Conservation (phyloP, 2,329 filamentous ascomycete genomes). For the Colletotrichum sansevieriae region DNA sequence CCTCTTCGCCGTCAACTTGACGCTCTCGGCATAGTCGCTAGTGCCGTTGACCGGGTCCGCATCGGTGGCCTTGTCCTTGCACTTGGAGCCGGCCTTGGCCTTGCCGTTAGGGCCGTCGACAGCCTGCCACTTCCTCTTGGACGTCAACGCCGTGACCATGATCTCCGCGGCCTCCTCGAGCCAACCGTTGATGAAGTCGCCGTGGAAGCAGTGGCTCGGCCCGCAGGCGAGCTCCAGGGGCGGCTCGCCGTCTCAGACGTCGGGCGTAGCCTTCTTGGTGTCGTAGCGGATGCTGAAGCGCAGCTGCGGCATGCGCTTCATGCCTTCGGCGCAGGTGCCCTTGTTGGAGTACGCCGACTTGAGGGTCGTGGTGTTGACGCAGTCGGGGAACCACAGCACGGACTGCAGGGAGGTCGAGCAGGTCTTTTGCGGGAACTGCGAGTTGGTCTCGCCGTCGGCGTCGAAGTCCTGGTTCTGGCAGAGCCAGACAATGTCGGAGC, state of each 20-base stretch:
- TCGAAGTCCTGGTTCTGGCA: constrained; percentile 35
- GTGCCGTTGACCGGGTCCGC: constrained; percentile 54
- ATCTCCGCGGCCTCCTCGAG: constrained; percentile 54
- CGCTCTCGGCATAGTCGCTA: constrained; percentile 51
- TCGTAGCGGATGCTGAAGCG: constrained; percentile 62
- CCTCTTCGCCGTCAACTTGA: constrained; percentile 28
- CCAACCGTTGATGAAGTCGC: constrained; percentile 62
- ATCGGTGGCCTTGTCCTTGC: constrained; percentile 50
- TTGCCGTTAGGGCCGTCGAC: constrained; percentile 52
- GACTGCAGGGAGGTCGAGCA: constrained; percentile 47
- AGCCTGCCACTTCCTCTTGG: constrained; percentile 40
- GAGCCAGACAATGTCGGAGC: constrained; percentile 39
- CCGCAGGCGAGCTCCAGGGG: constrained; percentile 60
- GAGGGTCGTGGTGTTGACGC: constrained; percentile 42
- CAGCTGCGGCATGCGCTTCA: constrained; percentile 61
- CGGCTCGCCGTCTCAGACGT: constrained; percentile 60
- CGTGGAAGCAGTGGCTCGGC: constrained; percentile 55
- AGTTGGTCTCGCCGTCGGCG: constrained; percentile 29
- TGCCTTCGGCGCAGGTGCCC: constrained; percentile 52
- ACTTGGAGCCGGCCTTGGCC: constrained; percentile 44
- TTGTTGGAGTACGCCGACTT: constrained; percentile 41
- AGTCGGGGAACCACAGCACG: constrained; percentile 44
- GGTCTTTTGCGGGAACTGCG: constrained; percentile 42
- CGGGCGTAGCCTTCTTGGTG: constrained; percentile 54
- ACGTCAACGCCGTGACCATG: constrained; percentile 53